Conservation (phyloP, 179 eudicot genomes). For the Beta corolliflora region DNA sequence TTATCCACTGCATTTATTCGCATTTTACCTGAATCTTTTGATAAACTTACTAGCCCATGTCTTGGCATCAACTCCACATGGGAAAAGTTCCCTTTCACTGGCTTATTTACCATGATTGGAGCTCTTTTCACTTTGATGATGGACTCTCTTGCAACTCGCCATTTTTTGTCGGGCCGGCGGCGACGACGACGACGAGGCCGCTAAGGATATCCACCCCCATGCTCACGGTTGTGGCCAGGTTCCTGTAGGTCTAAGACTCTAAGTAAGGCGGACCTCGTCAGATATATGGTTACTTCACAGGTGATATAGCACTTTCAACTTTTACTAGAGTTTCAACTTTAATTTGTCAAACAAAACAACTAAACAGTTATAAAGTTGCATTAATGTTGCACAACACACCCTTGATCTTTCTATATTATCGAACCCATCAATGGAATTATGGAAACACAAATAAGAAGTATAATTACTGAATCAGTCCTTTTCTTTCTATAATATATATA, state of each 20-base stretch:
- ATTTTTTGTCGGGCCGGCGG: constrained; percentile 38
- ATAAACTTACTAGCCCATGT: constrained; percentile 53
- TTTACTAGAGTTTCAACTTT: too few relatives aligned
- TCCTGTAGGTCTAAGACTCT: constrained; percentile 20
- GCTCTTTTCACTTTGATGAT: constrained; percentile 59
- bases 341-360: too few relatives aligned
- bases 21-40: constrained; percentile 67
- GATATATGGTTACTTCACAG: constrained; percentile 50
- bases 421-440: too few relatives aligned
- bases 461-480: too few relatives aligned
- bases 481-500: too few relatives aligned
- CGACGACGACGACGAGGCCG: constrained; percentile 31
- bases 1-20: constrained; percentile 65
- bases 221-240: constrained; percentile 30
- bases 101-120: constrained; percentile 60
- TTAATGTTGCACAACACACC: too few relatives aligned
- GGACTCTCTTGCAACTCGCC: constrained; percentile 57
- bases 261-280: constrained; percentile 34
- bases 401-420: too few relatives aligned
- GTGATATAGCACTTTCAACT: too few relatives aligned
- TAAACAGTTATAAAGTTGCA: too few relatives aligned
- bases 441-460: too few relatives aligned
- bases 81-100: constrained; percentile 55
- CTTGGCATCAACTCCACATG: constrained; percentile 36
- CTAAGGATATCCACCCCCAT: constrained; percentile 45